Base-by-base conservation (phyloP, 164 flowering plant genomes). In the Aristolochia fimbriata region DNA sequence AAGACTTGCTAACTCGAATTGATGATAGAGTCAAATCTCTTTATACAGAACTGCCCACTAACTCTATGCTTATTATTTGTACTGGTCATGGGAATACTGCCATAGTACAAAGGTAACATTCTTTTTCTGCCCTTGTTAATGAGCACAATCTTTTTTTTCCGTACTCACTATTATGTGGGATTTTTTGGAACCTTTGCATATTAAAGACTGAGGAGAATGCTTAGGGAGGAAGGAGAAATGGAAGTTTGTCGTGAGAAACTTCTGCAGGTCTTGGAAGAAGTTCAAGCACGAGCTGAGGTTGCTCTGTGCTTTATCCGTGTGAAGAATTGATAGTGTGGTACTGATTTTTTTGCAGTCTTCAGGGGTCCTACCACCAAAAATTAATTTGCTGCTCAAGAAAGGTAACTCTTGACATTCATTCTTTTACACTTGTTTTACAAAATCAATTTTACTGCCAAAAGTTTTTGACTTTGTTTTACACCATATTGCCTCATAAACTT, bases 31-130 rank as follows among this genome's bases (percentile, higher is more conserved):
- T 91, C 41, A 74, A 69, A 46, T 77, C 70, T 58, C 71, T 94
- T 4, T 73, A 84, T 48, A 23, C 70, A 16, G 64, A 71, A 16
- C 75, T 94, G 65, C 96, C 97, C 2, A 59, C 68, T 8, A 94
- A 94, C 71, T 53, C 89, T 22, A 85, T 94, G 99, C 74, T 94
- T 47, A 80, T 94, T 62, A 67, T 87, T 41, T 94, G 88, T 72
- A 88, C 96, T 6, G 99, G 99, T 62, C 99, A 91, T 71, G 99
- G 99, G 59, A 84, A 94, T 74, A 87, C 81, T 58, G 86, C 90
- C 60, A 65, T 77, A 49, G 83, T 88, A 24, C 88, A 75, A 20
- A 87, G 95, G 99, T 94, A 75, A 61, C 57, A 3, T 43, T 52
- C 12, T 11, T 8, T 43, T 33, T 43, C 53, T 24, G 27, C 31